A percentile compares a stretch with the other conserved stretches of the same genome.
Conservation (phyloP, 345 rosid genomes). For the Sisymbrium altissimum region DNA sequence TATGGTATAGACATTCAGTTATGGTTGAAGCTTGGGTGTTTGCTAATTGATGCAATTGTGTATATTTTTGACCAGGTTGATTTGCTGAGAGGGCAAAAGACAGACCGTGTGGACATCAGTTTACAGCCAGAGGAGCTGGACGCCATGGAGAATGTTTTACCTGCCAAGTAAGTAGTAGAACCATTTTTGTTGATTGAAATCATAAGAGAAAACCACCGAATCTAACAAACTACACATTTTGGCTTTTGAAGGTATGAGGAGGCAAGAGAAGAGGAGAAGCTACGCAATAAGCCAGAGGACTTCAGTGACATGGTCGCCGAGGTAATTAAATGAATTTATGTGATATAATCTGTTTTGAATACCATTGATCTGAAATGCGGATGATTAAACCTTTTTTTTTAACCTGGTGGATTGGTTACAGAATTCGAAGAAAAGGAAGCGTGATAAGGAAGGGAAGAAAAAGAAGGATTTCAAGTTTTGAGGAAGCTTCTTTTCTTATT, state of each 20-base stretch:
- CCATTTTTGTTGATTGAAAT: neutral
- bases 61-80: constrained; percentile 57
- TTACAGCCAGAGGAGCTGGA: constrained; percentile 95
- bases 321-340: constrained; percentile 39
- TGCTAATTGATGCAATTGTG: neutral
- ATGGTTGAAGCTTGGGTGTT: neutral
- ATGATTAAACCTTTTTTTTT: neutral
- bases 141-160: constrained; percentile 76
- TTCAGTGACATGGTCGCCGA: constrained; percentile 99
- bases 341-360: neutral
- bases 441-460: constrained; percentile 91
- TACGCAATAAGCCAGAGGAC: constrained; percentile 87
- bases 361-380: neutral
- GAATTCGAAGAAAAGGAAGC: constrained; percentile 95
- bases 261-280: constrained; percentile 96
- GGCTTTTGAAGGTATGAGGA: constrained; percentile 72
- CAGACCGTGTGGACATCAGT: constrained; percentile 87
- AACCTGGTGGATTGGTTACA: constrained; percentile 34
- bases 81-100: constrained; percentile 86
- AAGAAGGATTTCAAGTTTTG: constrained; percentile 95
- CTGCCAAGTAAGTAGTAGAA: constrained; percentile 72
- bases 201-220: neutral
- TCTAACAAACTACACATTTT: neutral
- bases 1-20: neutral
- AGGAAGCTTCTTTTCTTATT: neutral